Percentiles rank a stretch among this genome's conserved stretches.
Conservation (phyloP, 805 yeast species). For the Clavispora phyllophila region DNA sequence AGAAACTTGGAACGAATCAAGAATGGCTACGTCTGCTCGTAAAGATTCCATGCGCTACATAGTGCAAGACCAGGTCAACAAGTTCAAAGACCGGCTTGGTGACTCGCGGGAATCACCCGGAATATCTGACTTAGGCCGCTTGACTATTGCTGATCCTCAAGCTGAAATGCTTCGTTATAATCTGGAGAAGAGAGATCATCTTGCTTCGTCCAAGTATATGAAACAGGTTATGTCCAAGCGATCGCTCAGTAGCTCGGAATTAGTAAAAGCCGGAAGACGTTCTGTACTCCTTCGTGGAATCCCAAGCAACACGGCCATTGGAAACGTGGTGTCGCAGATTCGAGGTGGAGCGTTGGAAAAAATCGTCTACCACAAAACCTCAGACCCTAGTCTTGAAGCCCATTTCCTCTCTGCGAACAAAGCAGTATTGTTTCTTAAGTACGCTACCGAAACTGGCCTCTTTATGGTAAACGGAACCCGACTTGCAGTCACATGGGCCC, state of each 20-base stretch:
- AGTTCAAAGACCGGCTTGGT: neutral
- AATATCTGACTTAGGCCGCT: neutral
- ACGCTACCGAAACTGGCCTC: slow-evolving; percentile 44
- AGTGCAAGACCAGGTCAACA: neutral
- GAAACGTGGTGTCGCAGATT: slow-evolving; percentile 44
- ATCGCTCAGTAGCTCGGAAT: neutral
- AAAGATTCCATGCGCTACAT: neutral
- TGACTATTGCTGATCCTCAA: neutral
- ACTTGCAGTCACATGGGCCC: slow-evolving; percentile 46
- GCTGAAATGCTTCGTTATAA: neutral
- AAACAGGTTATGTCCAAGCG: neutral
- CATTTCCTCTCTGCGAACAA: slow-evolving; percentile 48
- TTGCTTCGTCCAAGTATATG: neutral
- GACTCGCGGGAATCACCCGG: neutral
- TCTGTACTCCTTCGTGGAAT: neutral
- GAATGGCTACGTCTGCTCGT: neutral
- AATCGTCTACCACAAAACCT: slow-evolving; percentile 25
- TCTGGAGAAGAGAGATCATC: neutral
- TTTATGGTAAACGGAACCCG: slow-evolving; percentile 56
- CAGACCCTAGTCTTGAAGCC: slow-evolving; percentile 33
- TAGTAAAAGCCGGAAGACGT: neutral
- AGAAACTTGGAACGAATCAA: neutral
- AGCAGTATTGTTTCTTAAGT: slow-evolving; percentile 51
- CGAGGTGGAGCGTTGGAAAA: slow-evolving; percentile 69
- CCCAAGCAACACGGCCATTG: neutral